These are phyloP conservation scores for Arthromyces matolae DNA, from an alignment of 768 basidiomycete genomes.

Conservation along the genomic window DNA sequence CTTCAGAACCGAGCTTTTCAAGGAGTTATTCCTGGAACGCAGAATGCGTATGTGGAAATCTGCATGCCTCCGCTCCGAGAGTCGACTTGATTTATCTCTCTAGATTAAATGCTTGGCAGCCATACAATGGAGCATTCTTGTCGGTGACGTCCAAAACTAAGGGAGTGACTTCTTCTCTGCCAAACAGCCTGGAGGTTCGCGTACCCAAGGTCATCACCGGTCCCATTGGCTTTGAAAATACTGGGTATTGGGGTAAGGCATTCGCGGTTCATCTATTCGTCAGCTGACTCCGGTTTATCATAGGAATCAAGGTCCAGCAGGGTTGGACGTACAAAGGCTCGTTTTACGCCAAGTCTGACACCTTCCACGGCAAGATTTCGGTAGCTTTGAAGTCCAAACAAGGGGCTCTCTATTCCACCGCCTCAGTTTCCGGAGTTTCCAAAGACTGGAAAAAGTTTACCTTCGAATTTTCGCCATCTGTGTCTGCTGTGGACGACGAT, in stretches of 20 bases:
- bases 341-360: constrained; percentile 40
- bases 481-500: constrained; percentile 36
- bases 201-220: constrained; percentile 36
- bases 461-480: constrained; percentile 37
- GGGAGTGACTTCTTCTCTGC: constrained; percentile 47
- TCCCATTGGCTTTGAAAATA: constrained; percentile 47
- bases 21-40: constrained; percentile 45
- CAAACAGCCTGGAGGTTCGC: constrained; percentile 50
- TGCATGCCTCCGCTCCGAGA: no score
- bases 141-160: constrained; percentile 38
- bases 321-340: constrained; percentile 55
- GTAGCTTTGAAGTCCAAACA: constrained; percentile 37
- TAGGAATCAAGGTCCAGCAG: constrained; percentile 52
- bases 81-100: neutral
- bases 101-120: constrained; percentile 43
- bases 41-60: constrained; percentile 27
- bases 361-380: constrained; percentile 31
- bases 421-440: constrained; percentile 26
- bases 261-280: neutral
- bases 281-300: neutral
- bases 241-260: constrained; percentile 47
- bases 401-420: constrained; percentile 37
- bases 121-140: constrained; percentile 33
- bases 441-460: constrained; percentile 46
- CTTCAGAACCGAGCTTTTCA: constrained; percentile 62